Base-by-base conservation (phyloP, 2,329 filamentous ascomycete species). In the Rosellinia necatrix region DNA sequence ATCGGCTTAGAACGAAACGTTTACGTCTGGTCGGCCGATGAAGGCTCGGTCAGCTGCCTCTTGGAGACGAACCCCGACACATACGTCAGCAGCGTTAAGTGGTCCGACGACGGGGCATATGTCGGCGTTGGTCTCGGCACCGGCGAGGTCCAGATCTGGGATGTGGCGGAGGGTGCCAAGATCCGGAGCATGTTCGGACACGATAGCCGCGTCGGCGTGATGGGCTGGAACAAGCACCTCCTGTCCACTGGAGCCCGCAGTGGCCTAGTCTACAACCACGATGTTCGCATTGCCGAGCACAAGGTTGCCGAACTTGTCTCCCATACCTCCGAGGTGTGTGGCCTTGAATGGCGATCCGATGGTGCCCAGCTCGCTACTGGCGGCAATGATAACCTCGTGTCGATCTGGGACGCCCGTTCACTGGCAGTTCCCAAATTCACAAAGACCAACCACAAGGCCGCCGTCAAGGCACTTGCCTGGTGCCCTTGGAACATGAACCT, bases 191-290 rank as follows among this genome's bases (percentile, higher is more conserved):
- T 99, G 94, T 90, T 92, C 72, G 94, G 94, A 58, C 94, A 99
- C 72, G 93, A 97, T 70, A 93, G 91, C 34, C 92, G 94, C 52
- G 93, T 99, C 62, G 91, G 92, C 71, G 93, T 96, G 63, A 97
- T 97, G 92, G 91, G 92, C 70, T 99, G 94, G 94, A 96, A 91
- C 82, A 97, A 97, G 84, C 94, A 97, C 77, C 86, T 96, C 55
- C 84, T 99, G 49, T 97, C 94, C 34, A 97, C 93, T 19, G 94
- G 94, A 64, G 91, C 94, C 54, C 90, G 94, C 71, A 96, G 90
- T 64, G 94, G 94, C 21, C 88, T 97, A 41, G 92, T 99, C 67
- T 97, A 86, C 86, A 99, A 99, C 83, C 94, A 99, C 76, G 94
- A 99, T 72, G 94, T 99, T 62, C 93, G 94, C 72, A 88, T 99